Evolutionary conservation across 805 yeast genomes (phyloP).

Genomic region (Isabelozyma gotoi): DNA sequence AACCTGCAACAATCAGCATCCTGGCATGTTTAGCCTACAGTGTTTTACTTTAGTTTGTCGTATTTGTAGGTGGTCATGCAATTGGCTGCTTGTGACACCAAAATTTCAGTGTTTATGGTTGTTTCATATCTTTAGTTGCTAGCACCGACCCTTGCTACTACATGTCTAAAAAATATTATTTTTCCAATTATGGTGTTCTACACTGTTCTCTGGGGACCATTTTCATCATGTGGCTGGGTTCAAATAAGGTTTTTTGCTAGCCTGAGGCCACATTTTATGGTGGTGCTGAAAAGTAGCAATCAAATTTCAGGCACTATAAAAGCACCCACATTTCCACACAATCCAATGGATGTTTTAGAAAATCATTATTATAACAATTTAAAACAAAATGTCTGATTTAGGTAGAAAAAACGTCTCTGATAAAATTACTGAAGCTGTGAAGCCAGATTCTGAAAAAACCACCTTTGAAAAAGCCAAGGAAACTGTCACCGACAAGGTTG

Average conservation of each 20-base stretch:
- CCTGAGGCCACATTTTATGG: neutral
- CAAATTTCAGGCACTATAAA: neutral
- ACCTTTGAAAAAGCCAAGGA: constrained; percentile 70
- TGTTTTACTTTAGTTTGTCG: neutral
- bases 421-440: constrained; percentile 63
- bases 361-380: neutral
- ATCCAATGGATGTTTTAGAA: no score
- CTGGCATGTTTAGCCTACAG: neutral
- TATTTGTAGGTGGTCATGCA: neutral
- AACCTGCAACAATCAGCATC: neutral
- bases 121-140: neutral
- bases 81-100: neutral
- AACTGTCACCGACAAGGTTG: constrained; percentile 61
- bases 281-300: no score
- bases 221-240: neutral
- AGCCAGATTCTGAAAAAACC: constrained; percentile 71
- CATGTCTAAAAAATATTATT: no score
- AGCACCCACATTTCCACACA: neutral
- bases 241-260: no score
- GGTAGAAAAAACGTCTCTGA: constrained; percentile 78
- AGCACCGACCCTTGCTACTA: neutral
- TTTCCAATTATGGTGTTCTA: no score
- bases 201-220: neutral
- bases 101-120: no score
- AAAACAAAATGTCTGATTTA: constrained; percentile 35